Conservation (phyloP, 2,329 filamentous ascomycete species). For the Botrytis galanthina region DNA sequence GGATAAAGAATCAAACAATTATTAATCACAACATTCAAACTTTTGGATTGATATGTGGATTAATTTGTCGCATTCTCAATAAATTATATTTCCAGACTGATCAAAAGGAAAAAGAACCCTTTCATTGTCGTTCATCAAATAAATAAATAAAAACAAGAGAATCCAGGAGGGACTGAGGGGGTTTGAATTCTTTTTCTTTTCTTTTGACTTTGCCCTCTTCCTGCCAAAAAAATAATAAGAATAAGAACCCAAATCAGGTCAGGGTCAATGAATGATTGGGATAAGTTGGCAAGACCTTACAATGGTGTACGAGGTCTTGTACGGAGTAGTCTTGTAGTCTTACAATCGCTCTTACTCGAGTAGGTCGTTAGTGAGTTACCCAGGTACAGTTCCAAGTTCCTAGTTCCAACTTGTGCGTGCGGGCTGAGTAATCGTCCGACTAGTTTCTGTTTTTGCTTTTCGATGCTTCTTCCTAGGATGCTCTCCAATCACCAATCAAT, state of each 20-base stretch:
- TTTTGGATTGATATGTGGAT: not conserved
- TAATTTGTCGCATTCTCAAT: slow-evolving; percentile 15
- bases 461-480: not conserved
- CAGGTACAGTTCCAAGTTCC: not conserved
- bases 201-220: slow-evolving; percentile 5
- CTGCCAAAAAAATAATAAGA: not conserved
- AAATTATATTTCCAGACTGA: not conserved
- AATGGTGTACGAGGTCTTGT: not conserved
- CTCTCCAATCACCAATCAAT: not conserved
- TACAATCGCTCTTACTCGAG: not conserved
- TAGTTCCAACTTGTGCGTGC: not conserved
- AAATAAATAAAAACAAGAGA: not conserved
- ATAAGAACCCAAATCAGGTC: not conserved
- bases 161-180: slow-evolving; percentile 1
- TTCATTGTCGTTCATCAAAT: not conserved
- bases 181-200: slow-evolving; percentile 10
- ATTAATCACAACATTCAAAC: not conserved
- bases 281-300: not conserved
- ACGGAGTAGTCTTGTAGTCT: no score
- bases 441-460: slow-evolving; percentile 6
- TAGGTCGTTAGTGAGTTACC: not conserved
- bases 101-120: not conserved
- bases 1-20: not conserved
- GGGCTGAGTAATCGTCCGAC: slow-evolving; percentile 8
- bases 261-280: not conserved